Evolutionary conservation across 1,284 basidiomycete genomes (phyloP).

Genomic region (Trichosporon sp.): DNA sequence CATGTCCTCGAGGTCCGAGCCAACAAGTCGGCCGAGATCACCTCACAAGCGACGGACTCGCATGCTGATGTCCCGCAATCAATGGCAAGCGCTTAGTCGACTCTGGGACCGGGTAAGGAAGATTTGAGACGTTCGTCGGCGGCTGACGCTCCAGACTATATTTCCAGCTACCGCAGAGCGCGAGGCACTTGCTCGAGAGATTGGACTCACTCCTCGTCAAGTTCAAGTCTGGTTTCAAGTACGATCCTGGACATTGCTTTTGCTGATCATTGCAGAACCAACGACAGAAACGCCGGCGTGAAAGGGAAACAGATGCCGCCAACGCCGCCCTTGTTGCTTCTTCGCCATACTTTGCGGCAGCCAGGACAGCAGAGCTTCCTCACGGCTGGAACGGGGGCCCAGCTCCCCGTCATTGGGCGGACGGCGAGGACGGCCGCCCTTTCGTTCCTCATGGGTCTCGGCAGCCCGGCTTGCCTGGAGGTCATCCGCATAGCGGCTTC

Average conservation of each 20-base stretch:
- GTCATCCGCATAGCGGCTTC: background rate
- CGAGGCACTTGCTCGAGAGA: slow-evolving; percentile 33
- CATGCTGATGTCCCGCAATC: slow-evolving; percentile 29
- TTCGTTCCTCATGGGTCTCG: background rate
- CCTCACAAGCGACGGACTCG: slow-evolving; percentile 23
- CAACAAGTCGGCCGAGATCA: background rate
- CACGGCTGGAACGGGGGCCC: background rate
- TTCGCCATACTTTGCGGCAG: background rate
- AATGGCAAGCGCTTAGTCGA: slow-evolving; percentile 18
- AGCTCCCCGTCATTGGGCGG: background rate
- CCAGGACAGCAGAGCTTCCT: background rate
- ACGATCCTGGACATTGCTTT: slow-evolving; percentile 12
- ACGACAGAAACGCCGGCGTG: slow-evolving; percentile 39
- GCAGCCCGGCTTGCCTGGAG: background rate
- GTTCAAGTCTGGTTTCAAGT: slow-evolving; percentile 51
- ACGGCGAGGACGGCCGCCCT: background rate
- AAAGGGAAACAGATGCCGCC: slow-evolving; percentile 19
- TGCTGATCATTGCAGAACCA: slow-evolving; percentile 42
- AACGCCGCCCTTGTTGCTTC: slow-evolving; percentile 2
- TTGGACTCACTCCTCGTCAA: slow-evolving; percentile 42
- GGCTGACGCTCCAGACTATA: slow-evolving; percentile 31
- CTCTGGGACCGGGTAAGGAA: slow-evolving; percentile 24
- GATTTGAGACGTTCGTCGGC: background rate
- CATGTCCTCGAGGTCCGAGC: slow-evolving; percentile 1
- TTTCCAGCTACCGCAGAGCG: slow-evolving; percentile 39